Evolutionary conservation across 164 flowering plant genomes (phyloP).

Genomic region (Berberis thunbergii): DNA sequence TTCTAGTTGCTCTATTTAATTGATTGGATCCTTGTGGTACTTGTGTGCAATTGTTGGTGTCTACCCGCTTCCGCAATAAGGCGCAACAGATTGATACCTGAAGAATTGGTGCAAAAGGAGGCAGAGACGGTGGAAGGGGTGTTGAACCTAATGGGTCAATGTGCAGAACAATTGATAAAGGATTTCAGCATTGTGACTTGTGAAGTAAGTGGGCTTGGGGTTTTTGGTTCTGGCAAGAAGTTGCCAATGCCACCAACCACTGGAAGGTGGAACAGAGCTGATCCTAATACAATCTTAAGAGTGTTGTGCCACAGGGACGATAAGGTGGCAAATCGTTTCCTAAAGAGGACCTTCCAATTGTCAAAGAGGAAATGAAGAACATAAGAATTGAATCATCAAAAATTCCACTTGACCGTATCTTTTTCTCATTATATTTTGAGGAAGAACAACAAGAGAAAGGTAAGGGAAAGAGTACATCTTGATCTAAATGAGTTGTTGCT

Average conservation of each 20-base stretch:
- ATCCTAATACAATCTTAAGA: conserved; percentile 88
- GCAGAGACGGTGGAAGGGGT: conserved; percentile 75
- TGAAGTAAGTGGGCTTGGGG: conserved; percentile 53
- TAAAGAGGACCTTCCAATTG: conserved; percentile 76
- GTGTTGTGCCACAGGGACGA: conserved; percentile 84
- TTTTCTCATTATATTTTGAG: no score
- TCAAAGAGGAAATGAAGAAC: conserved; percentile 51
- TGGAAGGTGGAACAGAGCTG: conserved; percentile 73
- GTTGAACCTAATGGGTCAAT: conserved; percentile 53
- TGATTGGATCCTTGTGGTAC: no score
- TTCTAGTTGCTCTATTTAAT: no score
- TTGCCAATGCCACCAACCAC: conserved; percentile 93
- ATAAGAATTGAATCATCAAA: neutral
- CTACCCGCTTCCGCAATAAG: no score
- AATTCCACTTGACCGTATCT: no score
- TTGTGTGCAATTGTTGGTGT: no score
- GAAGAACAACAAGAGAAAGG: no score
- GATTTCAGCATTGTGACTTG: conserved; percentile 76
- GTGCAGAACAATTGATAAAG: conserved; percentile 72
- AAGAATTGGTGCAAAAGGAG: conserved; percentile 64
- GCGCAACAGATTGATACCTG: conserved; percentile 45
- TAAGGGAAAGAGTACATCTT: no score
- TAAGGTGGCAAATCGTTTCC: conserved; percentile 49
- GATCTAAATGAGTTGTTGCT: no score
- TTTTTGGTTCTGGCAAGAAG: conserved; percentile 39